Conservation (phyloP, 2,329 filamentous ascomycete genomes). For the Teratosphaeria destructans region DNA sequence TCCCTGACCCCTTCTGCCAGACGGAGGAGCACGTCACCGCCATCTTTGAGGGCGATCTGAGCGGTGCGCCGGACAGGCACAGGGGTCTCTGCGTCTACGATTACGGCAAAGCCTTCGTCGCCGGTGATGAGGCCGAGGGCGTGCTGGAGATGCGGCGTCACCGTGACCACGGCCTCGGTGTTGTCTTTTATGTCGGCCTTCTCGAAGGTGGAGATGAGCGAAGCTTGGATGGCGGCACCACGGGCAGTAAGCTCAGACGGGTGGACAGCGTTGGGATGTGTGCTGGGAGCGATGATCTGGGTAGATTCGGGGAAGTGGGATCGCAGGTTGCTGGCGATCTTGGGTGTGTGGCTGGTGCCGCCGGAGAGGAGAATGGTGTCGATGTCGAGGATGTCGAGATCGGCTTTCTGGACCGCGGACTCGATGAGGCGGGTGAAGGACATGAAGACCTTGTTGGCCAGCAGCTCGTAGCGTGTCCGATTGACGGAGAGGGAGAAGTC, state of each 20-base stretch:
- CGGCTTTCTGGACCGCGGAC: constrained; percentile 80
- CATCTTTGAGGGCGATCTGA: constrained; percentile 63
- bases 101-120: constrained; percentile 60
- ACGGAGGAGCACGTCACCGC: constrained; percentile 80
- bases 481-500: constrained; percentile 92
- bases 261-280: constrained; percentile 69
- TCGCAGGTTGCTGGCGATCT: constrained; percentile 72
- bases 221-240: constrained; percentile 91
- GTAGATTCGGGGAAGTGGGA: constrained; percentile 74
- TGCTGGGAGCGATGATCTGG: constrained; percentile 71
- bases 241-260: constrained; percentile 81
- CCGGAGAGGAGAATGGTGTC: constrained; percentile 91
- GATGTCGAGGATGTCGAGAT: constrained; percentile 81
- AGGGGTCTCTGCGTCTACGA: constrained; percentile 78
- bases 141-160: constrained; percentile 78
- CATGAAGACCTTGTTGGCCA: constrained; percentile 75
- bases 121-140: constrained; percentile 73
- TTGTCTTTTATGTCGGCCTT: constrained; percentile 89
- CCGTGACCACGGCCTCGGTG: constrained; percentile 88
- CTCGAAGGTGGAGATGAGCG: constrained; percentile 89
- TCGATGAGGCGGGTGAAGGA: constrained; percentile 81
- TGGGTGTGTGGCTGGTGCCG: constrained; percentile 85
- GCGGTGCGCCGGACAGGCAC: constrained; percentile 79
- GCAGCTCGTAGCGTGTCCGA: constrained; percentile 82
- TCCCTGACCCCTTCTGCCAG: constrained; percentile 80